These are phyloP conservation scores for Chrysosporium queenslandicum DNA, from an alignment of 2,329 filamentous ascomycete species.

Conservation along the genomic window DNA sequence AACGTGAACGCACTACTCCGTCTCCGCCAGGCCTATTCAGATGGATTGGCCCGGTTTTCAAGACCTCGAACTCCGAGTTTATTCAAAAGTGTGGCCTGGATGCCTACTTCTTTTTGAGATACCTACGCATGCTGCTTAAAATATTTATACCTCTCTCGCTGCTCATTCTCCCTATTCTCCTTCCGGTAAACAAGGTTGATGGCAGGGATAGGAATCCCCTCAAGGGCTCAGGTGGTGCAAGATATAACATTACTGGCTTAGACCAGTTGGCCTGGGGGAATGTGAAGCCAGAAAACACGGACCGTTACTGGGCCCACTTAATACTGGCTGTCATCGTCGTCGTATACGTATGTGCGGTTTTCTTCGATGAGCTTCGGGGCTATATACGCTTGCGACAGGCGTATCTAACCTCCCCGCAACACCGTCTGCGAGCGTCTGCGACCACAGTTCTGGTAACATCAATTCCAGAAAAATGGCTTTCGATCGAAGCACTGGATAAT, in stretches of 20 bases:
- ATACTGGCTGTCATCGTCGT: constrained; percentile 68
- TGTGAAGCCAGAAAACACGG: constrained; percentile 53
- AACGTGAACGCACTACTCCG: constrained; percentile 69
- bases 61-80: constrained; percentile 65
- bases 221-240: constrained; percentile 21
- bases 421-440: constrained; percentile 83
- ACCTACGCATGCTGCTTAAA: constrained; percentile 72
- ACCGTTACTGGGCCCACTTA: constrained; percentile 74
- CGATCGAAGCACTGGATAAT: constrained; percentile 64
- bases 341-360: constrained; percentile 74
- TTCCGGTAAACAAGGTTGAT: constrained; percentile 71
- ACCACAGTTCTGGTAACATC: constrained; percentile 89
- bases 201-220: constrained; percentile 53
- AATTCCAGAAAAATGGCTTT: constrained; percentile 86
- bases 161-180: constrained; percentile 70
- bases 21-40: constrained; percentile 51
- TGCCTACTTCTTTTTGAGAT: constrained; percentile 94
- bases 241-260: constrained; percentile 52
- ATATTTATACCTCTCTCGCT: constrained; percentile 79
- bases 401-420: constrained; percentile 87
- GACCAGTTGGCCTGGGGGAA: constrained; percentile 85
- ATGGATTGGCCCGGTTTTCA: constrained; percentile 53
- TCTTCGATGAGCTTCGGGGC: constrained; percentile 73
- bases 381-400: constrained; percentile 92
- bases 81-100: constrained; percentile 94